Percentiles rank a stretch among this genome's conserved stretches.
Conservation (phyloP, 1,284 basidiomycete species). For the Ceratobasidium sp. region DNA sequence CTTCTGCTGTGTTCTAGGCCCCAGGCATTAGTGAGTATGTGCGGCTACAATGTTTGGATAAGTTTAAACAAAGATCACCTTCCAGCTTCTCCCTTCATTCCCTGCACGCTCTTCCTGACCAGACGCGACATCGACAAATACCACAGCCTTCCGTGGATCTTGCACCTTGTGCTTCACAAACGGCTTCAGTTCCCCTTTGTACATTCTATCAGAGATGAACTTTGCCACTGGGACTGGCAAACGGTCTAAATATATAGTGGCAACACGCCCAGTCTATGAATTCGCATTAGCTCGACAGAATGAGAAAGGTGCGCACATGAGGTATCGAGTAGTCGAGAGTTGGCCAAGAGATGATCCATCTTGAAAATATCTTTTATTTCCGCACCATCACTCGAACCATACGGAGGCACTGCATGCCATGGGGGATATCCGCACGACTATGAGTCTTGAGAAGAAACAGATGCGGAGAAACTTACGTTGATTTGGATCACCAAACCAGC, state of each 20-base stretch:
- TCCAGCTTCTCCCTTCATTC: conserved; percentile 57
- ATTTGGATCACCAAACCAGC: conserved; percentile 77
- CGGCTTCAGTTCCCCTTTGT: conserved; percentile 59
- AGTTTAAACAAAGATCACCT: conserved; percentile 49
- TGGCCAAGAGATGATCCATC: conserved; percentile 50
- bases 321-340: conserved; percentile 52
- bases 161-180: conserved; percentile 37
- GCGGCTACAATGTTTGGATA: conserved; percentile 40
- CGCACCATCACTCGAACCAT: conserved; percentile 55
- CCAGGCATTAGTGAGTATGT: background rate
- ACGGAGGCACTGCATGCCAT: conserved; percentile 59
- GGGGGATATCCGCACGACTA: too few relatives aligned
- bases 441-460: too few relatives aligned
- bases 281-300: too few relatives aligned
- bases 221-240: conserved; percentile 77
- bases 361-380: conserved; percentile 58
- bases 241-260: conserved; percentile 58
- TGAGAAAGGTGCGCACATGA: conserved; percentile 53
- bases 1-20: conserved; percentile 60
- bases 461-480: conserved; percentile 62
- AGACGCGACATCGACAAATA: conserved; percentile 59
- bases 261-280: too few relatives aligned
- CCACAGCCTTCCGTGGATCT: background rate
- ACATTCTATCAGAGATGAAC: conserved; percentile 70
- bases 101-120: conserved; percentile 51